phyloP scores from a whole-genome alignment of 1,139 yeast species.

The Suhomyces coccinellae region DNA sequence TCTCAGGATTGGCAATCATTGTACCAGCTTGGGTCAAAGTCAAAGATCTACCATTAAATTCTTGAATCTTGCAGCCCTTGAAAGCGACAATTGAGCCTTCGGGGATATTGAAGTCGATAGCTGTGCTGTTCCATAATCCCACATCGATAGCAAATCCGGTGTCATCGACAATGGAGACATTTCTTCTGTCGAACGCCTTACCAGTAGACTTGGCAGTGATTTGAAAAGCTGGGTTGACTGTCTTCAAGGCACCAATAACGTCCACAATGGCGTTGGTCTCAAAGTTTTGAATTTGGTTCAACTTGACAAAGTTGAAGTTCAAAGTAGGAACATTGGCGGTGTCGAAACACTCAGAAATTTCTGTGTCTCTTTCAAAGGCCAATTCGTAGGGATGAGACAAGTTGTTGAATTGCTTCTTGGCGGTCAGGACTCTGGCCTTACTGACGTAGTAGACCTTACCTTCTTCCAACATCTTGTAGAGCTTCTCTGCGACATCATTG shows the following conservation, averaged over 20 bases:
- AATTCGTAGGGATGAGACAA: constrained; percentile 88
- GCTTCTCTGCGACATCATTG: constrained; percentile 80
- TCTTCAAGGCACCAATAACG: constrained; percentile 82
- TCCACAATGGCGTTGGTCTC: constrained; percentile 78
- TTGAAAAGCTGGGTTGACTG: constrained; percentile 71
- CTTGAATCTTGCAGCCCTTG: constrained; percentile 87
- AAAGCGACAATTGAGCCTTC: constrained; percentile 88
- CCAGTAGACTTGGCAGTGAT: constrained; percentile 93
- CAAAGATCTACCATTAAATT: constrained; percentile 83
- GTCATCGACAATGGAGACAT: constrained; percentile 81
- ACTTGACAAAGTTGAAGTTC: constrained; percentile 71
- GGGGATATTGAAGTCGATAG: constrained; percentile 70
- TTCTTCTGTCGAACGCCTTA: constrained; percentile 89
- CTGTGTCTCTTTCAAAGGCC: constrained; percentile 75
- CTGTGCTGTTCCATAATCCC: constrained; percentile 90
- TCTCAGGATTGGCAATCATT: constrained; percentile 78
- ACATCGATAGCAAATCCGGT: constrained; percentile 72
- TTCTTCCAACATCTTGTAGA: constrained; percentile 73
- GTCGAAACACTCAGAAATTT: constrained; percentile 71
- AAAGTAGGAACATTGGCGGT: constrained; percentile 71
- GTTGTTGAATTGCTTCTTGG: constrained; percentile 85
- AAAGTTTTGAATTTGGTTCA: constrained; percentile 62
- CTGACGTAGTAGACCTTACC: constrained; percentile 87
- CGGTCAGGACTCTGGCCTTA: constrained; percentile 76
- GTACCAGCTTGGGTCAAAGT: constrained; percentile 81